Base-by-base conservation (phyloP, 1,284 basidiomycete species). In the Tilletia horrida region DNA sequence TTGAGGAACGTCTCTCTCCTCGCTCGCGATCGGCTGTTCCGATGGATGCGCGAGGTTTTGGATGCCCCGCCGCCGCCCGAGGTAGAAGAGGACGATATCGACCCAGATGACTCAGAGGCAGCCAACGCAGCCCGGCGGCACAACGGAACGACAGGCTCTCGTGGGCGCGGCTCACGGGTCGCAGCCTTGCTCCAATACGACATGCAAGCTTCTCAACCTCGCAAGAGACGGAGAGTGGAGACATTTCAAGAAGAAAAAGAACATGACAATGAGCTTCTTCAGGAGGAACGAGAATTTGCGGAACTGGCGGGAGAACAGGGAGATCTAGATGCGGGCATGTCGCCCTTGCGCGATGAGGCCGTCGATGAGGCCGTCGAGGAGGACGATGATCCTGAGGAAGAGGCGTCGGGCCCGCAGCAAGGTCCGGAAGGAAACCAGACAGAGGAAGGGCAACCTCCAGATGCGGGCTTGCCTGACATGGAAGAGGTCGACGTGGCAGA, bases 11-110 rank as follows among this genome's bases (percentile, higher is more conserved):
- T 59, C 27, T 25, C 55, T 29, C 31, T 59, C 55, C 55, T 59
- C 29, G 55, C 55, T 29, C 55, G 55, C 29, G 55, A 59, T 18
- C 55, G 55, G 14, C 55, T 59, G 27, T 59, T 59, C 55, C 27
- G 55, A 18, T 59, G 55, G 55, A 59, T 59, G 55, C 27, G 55
- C 11, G 55, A 59, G 14, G 55, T 59, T 27, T 29, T 59, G 18
- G 55, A 59, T 27, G 55, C 55, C 18, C 55, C 55, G 13, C 55
- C 55, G 9, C 55, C 55, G 3, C 55, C 55, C 55, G 55, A 59
- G 29, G 27, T 29, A 27, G 18, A 48, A 18, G 45, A 48, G 45
- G 16, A 48, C 45, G 16, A 6, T 6, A 4, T 18, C 4, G 45
- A 23, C 18, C 6, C 16, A 23, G 45, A 18, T 7, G 31, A 40